Conservation (phyloP, 805 yeast genomes). For the Sungouiozyma intestinalis region DNA sequence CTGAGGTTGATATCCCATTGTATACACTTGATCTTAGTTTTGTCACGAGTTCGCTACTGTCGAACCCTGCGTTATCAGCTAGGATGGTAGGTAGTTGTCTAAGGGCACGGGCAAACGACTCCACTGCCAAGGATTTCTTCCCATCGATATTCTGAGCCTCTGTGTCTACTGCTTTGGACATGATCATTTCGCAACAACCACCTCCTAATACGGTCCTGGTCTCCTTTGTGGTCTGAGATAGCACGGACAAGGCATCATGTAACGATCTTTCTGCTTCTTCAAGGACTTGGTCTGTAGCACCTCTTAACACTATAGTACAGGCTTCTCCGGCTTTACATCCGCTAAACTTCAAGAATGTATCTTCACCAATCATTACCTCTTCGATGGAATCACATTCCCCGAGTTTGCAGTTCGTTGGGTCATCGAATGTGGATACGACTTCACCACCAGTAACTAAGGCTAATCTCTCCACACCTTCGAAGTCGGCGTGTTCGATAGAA, state of each 20-base stretch:
- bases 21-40: conserved; percentile 77
- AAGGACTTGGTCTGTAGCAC: conserved; percentile 92
- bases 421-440: conserved; percentile 92
- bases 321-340: conserved; percentile 95
- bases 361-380: conserved; percentile 90
- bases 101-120: conserved; percentile 86
- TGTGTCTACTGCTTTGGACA: conserved; percentile 94
- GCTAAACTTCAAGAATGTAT: conserved; percentile 79
- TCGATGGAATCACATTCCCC: conserved; percentile 87
- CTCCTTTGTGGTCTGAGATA: conserved; percentile 88
- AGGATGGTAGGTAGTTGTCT: conserved; percentile 91
- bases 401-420: conserved; percentile 73
- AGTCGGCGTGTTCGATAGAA: conserved; percentile 96
- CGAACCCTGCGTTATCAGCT: conserved; percentile 96
- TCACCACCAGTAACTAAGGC: conserved; percentile 98
- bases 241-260: conserved; percentile 92
- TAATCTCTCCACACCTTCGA: conserved; percentile 93
- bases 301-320: conserved; percentile 89
- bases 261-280: conserved; percentile 96
- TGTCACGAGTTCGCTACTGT: conserved; percentile 83
- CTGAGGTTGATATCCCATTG: conserved; percentile 85
- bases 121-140: conserved; percentile 87
- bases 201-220: conserved; percentile 91
- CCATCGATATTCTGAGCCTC: conserved; percentile 88
- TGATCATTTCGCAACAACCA: conserved; percentile 90